A percentile compares a stretch with the other conserved stretches of the same genome.
phyloP scores from a whole-genome alignment of 192 early-diverging fungal genomes.

The Podila epigama region DNA sequence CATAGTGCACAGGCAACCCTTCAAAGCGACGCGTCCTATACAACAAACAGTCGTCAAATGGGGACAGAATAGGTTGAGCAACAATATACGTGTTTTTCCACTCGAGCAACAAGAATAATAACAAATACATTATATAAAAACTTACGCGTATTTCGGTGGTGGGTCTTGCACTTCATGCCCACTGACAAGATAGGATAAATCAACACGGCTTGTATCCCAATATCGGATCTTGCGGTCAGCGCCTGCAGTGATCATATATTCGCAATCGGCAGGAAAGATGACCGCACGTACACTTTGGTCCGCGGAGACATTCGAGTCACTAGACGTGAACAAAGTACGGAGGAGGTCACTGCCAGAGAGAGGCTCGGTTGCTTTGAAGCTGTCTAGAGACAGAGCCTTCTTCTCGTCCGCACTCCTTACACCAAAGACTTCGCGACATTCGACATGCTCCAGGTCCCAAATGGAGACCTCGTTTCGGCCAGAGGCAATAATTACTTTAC shows the following conservation, averaged over 20 bases:
- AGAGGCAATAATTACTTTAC: slow-evolving; percentile 69
- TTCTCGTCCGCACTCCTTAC: slow-evolving; percentile 62
- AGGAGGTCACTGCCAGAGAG: slow-evolving; percentile 59
- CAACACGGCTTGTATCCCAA: slow-evolving; percentile 75
- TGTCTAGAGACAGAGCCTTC: slow-evolving; percentile 49
- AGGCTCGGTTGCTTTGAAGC: slow-evolving; percentile 59
- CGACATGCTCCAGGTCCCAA: slow-evolving; percentile 79
- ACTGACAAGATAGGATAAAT: slow-evolving; percentile 77
- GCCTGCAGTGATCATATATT: slow-evolving; percentile 79
- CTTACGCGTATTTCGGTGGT: slow-evolving; percentile 70
- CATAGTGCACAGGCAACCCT: slow-evolving; percentile 62
- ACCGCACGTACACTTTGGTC: slow-evolving; percentile 70
- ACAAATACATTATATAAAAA: not conserved
- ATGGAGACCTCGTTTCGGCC: slow-evolving; percentile 79
- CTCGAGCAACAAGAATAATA: not conserved
- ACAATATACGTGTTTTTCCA: not conserved
- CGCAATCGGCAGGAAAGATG: slow-evolving; percentile 57
- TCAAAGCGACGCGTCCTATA: slow-evolving; percentile 65
- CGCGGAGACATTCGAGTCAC: slow-evolving; percentile 60
- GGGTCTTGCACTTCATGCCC: slow-evolving; percentile 64
- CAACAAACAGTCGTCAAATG: not conserved
- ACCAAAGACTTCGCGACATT: slow-evolving; percentile 78
- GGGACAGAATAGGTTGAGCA: not conserved
- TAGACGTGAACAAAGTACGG: slow-evolving; percentile 62
- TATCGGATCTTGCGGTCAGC: slow-evolving; percentile 89